Evolutionary conservation across 352 stramenopile species (phyloP).

Genomic region (Pythium aquatile): DNA sequence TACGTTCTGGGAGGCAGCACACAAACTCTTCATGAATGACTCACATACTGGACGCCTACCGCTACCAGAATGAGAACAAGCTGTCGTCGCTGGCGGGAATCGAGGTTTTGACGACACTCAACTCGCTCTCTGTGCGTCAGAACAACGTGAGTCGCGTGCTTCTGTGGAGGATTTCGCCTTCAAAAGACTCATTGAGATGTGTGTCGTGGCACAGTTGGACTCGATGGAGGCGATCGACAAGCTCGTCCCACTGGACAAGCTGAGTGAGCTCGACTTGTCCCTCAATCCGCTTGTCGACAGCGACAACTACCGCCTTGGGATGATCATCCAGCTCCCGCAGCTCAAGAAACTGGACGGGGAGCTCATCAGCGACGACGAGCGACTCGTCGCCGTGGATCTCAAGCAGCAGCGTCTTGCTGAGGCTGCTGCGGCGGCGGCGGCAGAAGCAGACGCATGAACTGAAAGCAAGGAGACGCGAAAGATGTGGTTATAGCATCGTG

Average conservation of each 20-base stretch:
- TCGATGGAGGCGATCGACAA: slow-evolving; percentile 44
- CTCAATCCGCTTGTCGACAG: slow-evolving; percentile 54
- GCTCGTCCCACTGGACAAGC: slow-evolving; percentile 38
- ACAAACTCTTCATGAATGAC: neutral
- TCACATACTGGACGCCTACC: slow-evolving; percentile 29
- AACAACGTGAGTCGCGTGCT: slow-evolving; percentile 46
- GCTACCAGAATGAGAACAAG: slow-evolving; percentile 67
- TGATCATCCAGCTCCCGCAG: slow-evolving; percentile 50
- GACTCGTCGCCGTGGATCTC: slow-evolving; percentile 53
- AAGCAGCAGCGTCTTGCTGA: slow-evolving; percentile 47
- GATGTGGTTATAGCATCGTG: slow-evolving; percentile 13
- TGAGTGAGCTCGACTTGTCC: slow-evolving; percentile 46
- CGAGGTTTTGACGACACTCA: slow-evolving; percentile 44
- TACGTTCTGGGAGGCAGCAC: slow-evolving; percentile 17
- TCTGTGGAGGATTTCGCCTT: neutral
- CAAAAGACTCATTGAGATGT: neutral
- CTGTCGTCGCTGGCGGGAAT: slow-evolving; percentile 52
- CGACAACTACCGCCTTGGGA: slow-evolving; percentile 52
- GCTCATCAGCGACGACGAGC: slow-evolving; percentile 56
- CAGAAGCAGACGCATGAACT: slow-evolving; percentile 28
- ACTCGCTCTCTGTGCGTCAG: slow-evolving; percentile 44
- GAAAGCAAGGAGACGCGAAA: slow-evolving; percentile 11
- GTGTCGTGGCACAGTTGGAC: slow-evolving; percentile 40
- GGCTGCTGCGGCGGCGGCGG: slow-evolving; percentile 26
- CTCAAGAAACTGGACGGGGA: slow-evolving; percentile 65